A percentile compares a stretch with the other conserved stretches of the same genome.
These are phyloP conservation scores for Kuraishia ogatae DNA, from an alignment of 805 yeast genomes.

Conservation along the genomic window DNA sequence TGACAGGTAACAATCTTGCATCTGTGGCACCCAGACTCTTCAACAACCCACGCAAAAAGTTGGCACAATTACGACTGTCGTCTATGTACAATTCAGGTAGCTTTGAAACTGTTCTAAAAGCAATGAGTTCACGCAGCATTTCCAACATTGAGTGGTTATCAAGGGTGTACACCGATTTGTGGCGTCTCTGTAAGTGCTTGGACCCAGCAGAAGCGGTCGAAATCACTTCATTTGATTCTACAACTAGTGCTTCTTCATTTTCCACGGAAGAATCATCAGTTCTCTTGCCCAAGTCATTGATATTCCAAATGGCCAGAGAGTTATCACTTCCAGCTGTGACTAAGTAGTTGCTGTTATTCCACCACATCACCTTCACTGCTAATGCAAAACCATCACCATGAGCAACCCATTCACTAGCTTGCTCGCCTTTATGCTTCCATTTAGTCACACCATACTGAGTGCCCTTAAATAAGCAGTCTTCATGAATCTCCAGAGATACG, in stretches of 20 bases:
- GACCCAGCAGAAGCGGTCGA: constrained; percentile 6
- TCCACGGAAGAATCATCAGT: constrained; percentile 4
- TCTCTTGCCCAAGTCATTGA: constrained; percentile 13
- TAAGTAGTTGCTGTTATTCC: constrained; percentile 32
- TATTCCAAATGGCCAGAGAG: constrained; percentile 66
- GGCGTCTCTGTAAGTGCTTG: constrained; percentile 4
- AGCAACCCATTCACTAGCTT: constrained; percentile 38
- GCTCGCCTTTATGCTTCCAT: constrained; percentile 40
- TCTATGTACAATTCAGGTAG: constrained; percentile 58
- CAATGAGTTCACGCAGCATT: constrained; percentile 51
- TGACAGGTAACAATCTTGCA: constrained; percentile 62
- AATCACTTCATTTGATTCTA: constrained; percentile 2
- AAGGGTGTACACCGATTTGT: constrained; percentile 16
- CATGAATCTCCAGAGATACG: constrained; percentile 47
- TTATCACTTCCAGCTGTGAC: constrained; percentile 67
- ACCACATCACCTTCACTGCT: constrained; percentile 41
- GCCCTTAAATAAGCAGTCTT: constrained; percentile 56
- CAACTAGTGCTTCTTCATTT: constrained; percentile 2
- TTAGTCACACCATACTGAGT: constrained; percentile 40
- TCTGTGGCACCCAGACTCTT: constrained; percentile 61
- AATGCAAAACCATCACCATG: constrained; percentile 45
- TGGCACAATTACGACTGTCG: constrained; percentile 84
- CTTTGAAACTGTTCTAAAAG: constrained; percentile 73
- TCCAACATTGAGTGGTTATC: constrained; percentile 57
- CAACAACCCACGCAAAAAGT: constrained; percentile 53